Conservation (phyloP, 2,329 filamentous ascomycete species). For the Basipetospora chlamydospora region DNA sequence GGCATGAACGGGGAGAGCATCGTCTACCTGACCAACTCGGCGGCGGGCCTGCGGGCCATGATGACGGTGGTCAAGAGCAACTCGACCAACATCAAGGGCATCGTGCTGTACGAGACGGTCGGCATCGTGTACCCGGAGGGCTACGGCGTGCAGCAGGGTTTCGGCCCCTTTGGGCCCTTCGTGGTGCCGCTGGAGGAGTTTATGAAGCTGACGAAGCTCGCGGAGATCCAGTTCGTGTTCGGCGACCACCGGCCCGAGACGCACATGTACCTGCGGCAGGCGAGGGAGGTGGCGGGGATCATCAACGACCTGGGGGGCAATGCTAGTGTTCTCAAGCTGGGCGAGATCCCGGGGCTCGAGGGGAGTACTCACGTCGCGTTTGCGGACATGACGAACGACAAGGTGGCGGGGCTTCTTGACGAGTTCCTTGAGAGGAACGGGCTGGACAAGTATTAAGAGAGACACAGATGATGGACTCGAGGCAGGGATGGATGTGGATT, state of each 20-base stretch:
- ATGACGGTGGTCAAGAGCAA: slow-evolving; percentile 19
- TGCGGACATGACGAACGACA: slow-evolving; percentile 14
- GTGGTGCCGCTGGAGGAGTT: slow-evolving; percentile 12
- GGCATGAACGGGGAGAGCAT: slow-evolving; percentile 14
- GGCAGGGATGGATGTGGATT: no score
- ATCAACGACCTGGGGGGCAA: slow-evolving; percentile 14
- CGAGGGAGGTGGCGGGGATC: slow-evolving; percentile 9
- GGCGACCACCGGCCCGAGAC: slow-evolving; percentile 11
- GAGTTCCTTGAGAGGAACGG: slow-evolving; percentile 9
- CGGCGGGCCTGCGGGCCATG: slow-evolving; percentile 18
- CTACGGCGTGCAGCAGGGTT: slow-evolving; percentile 6
- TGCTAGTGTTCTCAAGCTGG: slow-evolving; percentile 13
- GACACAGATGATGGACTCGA: no score
- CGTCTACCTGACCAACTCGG: slow-evolving; percentile 21
- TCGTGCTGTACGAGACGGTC: slow-evolving; percentile 17
- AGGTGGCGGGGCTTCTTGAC: slow-evolving; percentile 13
- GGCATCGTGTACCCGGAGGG: slow-evolving; percentile 14
- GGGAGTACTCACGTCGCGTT: slow-evolving; percentile 14
- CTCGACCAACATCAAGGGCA: slow-evolving; percentile 20
- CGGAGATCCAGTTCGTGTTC: slow-evolving; percentile 15
- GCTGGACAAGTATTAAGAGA: slow-evolving; percentile 10
- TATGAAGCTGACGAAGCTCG: slow-evolving; percentile 12
- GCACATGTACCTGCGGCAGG: slow-evolving; percentile 7
- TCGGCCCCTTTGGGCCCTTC: slow-evolving; percentile 12
- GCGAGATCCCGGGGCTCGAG: slow-evolving; percentile 11